Base-by-base conservation (phyloP, 495 filamentous ascomycete species). In the Gamarada debralockiae region DNA sequence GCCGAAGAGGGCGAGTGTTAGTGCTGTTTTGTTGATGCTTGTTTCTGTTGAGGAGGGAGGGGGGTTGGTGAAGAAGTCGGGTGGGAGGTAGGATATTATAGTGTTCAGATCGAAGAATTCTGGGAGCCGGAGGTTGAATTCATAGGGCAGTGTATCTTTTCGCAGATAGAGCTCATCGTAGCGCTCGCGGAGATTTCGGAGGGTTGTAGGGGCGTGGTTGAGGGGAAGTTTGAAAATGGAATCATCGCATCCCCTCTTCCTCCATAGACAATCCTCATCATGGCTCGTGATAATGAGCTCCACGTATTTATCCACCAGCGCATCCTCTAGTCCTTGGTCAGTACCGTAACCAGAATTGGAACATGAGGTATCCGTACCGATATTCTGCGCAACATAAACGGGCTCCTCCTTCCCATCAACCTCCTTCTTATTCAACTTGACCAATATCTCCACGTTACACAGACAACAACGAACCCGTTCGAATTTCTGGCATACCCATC, bases 221-320 rank as follows among this genome's bases (percentile, higher is more conserved):
- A 89, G 66, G 7, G 83, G 70, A 37, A 50, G 36, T 29, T 41
- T 58, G 57, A 69, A 74, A 52, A 63, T 64, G 67, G 17, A 83
- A 62, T 56, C 87, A 70, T 92, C 89, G 65, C 90, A 95, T 14
- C 89, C 88, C 48, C 79, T 82, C 68, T 79, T 85, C 57, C 86
- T 77, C 95, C 95, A 98, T 12, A 90, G 76, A 66, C 93, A 98
- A 53, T 77, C 80, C 48, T 87, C 85, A n/a, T 81, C 77, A 65
- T 98, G 93, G 22, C 80, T 84, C n/a, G 79, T 78, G 18, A 86
- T 68, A 41, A 96, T 81, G 63, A 88, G 70, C 36, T 81, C 79
- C 5, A 70, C 67, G 58, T 95, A 97, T 56, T 83, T 82, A 31
- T 88, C 76, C n/a, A 95, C 86, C 20, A 98, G 71, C 40, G 79